Evolutionary conservation across 2,329 filamentous ascomycete genomes (phyloP).

Genomic region (Colletotrichum sp.): DNA sequence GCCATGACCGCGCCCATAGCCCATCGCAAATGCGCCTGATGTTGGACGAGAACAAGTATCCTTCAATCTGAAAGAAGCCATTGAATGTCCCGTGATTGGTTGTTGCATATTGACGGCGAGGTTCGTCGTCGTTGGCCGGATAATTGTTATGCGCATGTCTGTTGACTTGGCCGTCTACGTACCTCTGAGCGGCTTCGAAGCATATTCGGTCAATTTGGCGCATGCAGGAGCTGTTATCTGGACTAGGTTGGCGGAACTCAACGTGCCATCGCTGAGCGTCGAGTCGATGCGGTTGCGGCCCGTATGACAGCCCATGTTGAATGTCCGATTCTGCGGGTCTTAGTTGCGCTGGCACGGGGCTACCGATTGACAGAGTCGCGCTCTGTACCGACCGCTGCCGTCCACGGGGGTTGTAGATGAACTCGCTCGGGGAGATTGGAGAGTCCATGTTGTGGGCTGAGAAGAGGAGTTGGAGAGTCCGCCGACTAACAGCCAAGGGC

Average conservation of each 20-base stretch:
- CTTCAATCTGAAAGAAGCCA: neutral
- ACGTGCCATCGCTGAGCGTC: neutral
- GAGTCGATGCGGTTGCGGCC: neutral
- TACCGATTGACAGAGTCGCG: neutral
- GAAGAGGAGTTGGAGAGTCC: neutral
- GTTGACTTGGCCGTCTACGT: slow-evolving; percentile 25
- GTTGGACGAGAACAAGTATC: slow-evolving; percentile 31
- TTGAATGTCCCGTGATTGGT: neutral
- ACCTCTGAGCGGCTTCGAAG: slow-evolving; percentile 24
- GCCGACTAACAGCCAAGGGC: neutral
- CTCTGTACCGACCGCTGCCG: neutral
- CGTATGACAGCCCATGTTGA: neutral
- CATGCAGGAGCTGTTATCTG: neutral
- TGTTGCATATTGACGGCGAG: neutral
- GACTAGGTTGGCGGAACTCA: neutral
- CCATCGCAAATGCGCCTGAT: slow-evolving; percentile 32
- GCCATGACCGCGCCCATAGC: slow-evolving; percentile 33
- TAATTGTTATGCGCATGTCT: slow-evolving; percentile 17
- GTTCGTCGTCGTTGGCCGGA: neutral
- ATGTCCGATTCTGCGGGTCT: too few relatives aligned
- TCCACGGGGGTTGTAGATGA: slow-evolving; percentile 5
- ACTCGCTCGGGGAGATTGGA: neutral
- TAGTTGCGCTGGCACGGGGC: too few relatives aligned
- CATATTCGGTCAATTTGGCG: slow-evolving; percentile 25
- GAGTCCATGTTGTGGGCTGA: neutral